These are phyloP conservation scores for Sphagnum tenellum DNA, from an alignment of 225 moss, liverwort and hornwort species.

Conservation along the genomic window DNA sequence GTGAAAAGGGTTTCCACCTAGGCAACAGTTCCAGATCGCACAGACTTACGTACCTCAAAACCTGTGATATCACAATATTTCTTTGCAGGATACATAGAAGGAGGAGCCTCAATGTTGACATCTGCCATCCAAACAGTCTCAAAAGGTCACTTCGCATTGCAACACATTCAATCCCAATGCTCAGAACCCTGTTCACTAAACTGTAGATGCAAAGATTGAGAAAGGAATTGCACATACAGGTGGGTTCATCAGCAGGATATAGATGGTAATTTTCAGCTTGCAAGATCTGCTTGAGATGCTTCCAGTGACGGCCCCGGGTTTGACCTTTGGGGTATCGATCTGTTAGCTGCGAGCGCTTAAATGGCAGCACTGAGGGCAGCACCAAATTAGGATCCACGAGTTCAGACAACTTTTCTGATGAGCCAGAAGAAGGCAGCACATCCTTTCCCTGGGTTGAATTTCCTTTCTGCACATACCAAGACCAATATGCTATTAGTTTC, in stretches of 20 bases:
- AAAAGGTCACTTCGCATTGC: neutral
- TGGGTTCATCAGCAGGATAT: slow-evolving; percentile 74
- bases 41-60: slow-evolving; percentile 47
- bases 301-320: slow-evolving; percentile 93
- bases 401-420: slow-evolving; percentile 21
- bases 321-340: slow-evolving; percentile 91
- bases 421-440: slow-evolving; percentile 6
- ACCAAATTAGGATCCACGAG: slow-evolving; percentile 56
- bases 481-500: too few species aligned
- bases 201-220: neutral
- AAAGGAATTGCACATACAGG: slow-evolving; percentile 34
- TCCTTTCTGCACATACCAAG: slow-evolving; percentile 10
- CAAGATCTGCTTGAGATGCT: slow-evolving; percentile 93
- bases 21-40: too few species aligned
- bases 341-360: slow-evolving; percentile 68
- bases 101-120: slow-evolving; percentile 80
- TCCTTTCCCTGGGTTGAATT: slow-evolving; percentile 13
- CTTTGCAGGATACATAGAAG: slow-evolving; percentile 91
- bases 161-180: neutral
- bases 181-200: neutral
- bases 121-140: slow-evolving; percentile 27
- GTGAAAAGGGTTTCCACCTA: too few species aligned
- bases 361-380: slow-evolving; percentile 65
- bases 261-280: slow-evolving; percentile 86
- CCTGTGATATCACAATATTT: slow-evolving; percentile 94